A percentile compares a stretch with the other conserved stretches of the same genome.
phyloP scores from a whole-genome alignment of 805 yeast species.

The Candida manassasensis region DNA sequence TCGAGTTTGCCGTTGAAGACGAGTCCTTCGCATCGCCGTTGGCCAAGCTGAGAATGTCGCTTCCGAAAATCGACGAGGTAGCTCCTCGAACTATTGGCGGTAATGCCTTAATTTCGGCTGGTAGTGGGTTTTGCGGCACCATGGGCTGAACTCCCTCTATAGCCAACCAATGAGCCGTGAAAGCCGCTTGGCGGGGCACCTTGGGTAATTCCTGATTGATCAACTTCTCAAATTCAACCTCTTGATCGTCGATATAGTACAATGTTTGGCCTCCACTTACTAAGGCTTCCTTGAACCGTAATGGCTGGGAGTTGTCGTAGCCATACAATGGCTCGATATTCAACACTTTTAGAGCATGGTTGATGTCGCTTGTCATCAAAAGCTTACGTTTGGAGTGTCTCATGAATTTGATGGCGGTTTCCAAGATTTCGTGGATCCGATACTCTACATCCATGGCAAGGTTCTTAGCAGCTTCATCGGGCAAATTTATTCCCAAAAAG shows the following conservation, averaged over 20 bases:
- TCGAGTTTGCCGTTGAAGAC: conserved; percentile 4
- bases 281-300: conserved; percentile 80
- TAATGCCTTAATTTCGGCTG: conserved; percentile 68
- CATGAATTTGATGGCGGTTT: conserved; percentile 94
- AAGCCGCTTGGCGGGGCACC: conserved; percentile 88
- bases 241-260: conserved; percentile 88
- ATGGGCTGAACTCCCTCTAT: conserved; percentile 98
- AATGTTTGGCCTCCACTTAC: conserved; percentile 85
- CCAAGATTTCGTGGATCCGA: conserved; percentile 89
- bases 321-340: conserved; percentile 95
- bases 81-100: conserved; percentile 85
- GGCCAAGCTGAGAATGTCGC: conserved; percentile 33
- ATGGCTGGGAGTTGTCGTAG: conserved; percentile 66
- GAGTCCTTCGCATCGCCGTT: conserved; percentile 13
- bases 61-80: conserved; percentile 44
- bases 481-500: conserved; percentile 73
- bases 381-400: conserved; percentile 85
- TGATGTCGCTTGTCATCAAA: conserved; percentile 75
- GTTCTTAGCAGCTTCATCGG: conserved; percentile 90
- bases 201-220: conserved; percentile 93
- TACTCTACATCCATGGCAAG: conserved; percentile 99
- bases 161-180: conserved; percentile 96
- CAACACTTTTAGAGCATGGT: conserved; percentile 73
- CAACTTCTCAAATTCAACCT: conserved; percentile 87
- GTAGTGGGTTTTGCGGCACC: conserved; percentile 91